Percentiles rank a stretch among this genome's conserved stretches.
phyloP scores from a whole-genome alignment of 2,329 filamentous ascomycete genomes.

The Colletotrichum siamense region DNA sequence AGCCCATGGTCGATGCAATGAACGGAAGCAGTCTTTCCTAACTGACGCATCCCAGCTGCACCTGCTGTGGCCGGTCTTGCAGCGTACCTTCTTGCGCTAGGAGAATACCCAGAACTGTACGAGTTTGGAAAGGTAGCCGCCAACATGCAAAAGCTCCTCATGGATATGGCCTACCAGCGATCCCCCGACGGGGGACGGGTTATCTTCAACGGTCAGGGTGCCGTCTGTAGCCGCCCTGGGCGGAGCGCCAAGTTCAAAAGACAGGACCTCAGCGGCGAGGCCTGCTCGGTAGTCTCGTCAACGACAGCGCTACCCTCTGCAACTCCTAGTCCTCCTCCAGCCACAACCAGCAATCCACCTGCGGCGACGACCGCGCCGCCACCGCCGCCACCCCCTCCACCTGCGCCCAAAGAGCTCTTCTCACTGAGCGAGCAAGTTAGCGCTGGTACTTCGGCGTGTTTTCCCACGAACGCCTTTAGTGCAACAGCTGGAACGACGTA shows the following conservation, averaged over 20 bases:
- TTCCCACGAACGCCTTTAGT: background rate
- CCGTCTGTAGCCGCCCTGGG: background rate
- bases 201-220: background rate
- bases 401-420: background rate
- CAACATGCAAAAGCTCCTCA: background rate
- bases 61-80: background rate
- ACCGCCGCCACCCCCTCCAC: background rate
- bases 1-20: background rate
- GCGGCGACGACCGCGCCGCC: background rate
- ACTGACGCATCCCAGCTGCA: background rate
- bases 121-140: background rate
- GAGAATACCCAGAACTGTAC: background rate
- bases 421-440: background rate
- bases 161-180: background rate
- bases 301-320: background rate
- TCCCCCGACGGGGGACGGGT: background rate
- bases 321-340: background rate
- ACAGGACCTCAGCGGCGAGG: background rate
- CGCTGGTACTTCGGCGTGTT: background rate
- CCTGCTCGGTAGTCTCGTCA: background rate
- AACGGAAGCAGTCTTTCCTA: background rate
- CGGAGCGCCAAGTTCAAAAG: background rate
- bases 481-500: background rate
- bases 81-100: background rate
- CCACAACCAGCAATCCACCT: background rate